Conservation (phyloP, 2,329 filamentous ascomycete species). For the Penicillium palitans region DNA sequence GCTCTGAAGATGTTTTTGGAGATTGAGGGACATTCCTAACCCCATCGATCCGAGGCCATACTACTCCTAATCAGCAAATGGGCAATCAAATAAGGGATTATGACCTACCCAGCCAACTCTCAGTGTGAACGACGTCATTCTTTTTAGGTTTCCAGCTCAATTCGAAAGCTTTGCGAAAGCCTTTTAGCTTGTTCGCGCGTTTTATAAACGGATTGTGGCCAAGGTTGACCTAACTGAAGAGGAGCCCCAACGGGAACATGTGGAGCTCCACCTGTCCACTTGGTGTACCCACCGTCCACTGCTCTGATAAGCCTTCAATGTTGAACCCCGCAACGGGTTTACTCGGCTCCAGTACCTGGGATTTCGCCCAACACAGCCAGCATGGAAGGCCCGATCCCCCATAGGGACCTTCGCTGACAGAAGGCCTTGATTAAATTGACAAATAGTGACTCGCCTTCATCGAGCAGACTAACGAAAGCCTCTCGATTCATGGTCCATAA, state of each 20-base stretch:
- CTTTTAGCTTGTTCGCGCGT: background rate
- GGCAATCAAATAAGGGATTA: background rate
- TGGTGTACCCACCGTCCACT: background rate
- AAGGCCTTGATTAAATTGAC: too few species aligned
- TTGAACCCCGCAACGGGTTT: too few species aligned
- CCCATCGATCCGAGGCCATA: constrained; percentile 56
- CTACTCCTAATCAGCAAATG: constrained; percentile 1
- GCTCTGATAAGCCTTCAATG: background rate
- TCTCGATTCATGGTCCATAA: constrained; percentile 14
- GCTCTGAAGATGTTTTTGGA: constrained; percentile 45
- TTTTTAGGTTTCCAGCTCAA: background rate
- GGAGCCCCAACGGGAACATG: background rate
- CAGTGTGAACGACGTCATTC: constrained; percentile 1
- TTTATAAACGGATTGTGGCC: background rate
- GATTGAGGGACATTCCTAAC: constrained; percentile 51
- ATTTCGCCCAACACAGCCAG: background rate
- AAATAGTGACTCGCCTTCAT: background rate
- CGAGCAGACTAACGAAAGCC: constrained; percentile 3
- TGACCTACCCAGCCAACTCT: constrained; percentile 19
- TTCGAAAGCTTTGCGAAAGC: background rate
- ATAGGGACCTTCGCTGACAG: background rate
- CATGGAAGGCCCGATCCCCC: constrained; percentile 17
- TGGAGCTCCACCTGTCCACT: constrained; percentile 15
- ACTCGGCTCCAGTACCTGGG: too few species aligned
- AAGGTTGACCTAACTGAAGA: background rate